Base-by-base conservation (phyloP, 169 alveolate species). In the Plasmodium malariae region DNA sequence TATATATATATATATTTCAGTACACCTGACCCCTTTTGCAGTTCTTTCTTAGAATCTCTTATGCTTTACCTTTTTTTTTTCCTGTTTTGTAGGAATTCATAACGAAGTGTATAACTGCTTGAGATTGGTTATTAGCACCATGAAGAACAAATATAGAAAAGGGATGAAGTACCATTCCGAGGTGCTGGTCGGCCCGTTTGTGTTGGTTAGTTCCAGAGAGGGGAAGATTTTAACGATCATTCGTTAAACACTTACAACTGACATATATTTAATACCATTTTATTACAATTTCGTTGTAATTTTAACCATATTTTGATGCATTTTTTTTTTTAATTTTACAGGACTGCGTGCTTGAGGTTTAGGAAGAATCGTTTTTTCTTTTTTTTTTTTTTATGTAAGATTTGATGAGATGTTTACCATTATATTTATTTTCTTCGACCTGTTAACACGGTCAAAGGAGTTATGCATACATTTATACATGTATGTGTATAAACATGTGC, bases 151-250 rank as follows among this genome's bases (percentile, higher is more conserved):
- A 48, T 17, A 30, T 12, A 7, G 43, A 54, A 83, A 48, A n/a
- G 17, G 28, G 2, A 48, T 83, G 36, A 37, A 32, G 60, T 72
- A 83, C 3, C 49, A 32, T n/a, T 21, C 45, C 28, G 91, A 83
- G 32, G 70, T 83, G 17, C 26, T 83, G 0, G 86, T 83, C 32
- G 91, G 91, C 9, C 91, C 91, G 1, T 83, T 83, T 37, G 91
- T 83, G 19, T 43, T 83, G 71, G 91, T 76, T 6, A 70, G 63
- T n/a, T n/a, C n/a, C n/a, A n/a, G n/a, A n/a, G n/a, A n/a, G n/a
- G n/a, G 17, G 4, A 19, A 3, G 24, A 54, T 45, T 45, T 45
- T 1, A 45, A 45, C 14, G 1, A 45, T 45, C 65, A 40, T 9
- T 40, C 51, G 51, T 40, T 40, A 6, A 6, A 6, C 51, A 6